A percentile compares a stretch with the other conserved stretches of the same genome.
Conservation (phyloP, 192 early-diverging fungal species). For the Spizellomyces sp. region DNA sequence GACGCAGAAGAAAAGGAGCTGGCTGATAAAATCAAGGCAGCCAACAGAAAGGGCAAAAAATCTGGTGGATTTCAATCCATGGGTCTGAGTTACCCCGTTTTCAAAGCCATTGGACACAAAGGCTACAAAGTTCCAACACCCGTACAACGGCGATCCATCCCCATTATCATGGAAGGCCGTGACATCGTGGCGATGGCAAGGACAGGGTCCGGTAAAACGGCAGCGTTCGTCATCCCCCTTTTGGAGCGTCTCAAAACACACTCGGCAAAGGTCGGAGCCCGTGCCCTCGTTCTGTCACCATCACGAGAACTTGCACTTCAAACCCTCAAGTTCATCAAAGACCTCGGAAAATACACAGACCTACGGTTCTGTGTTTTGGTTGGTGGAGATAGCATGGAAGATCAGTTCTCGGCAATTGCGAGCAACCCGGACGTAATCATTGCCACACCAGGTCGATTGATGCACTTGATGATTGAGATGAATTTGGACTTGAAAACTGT, state of each 20-base stretch:
- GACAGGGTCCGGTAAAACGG: slow-evolving; percentile 98
- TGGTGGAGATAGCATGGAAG: slow-evolving; percentile 96
- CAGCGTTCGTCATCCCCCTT: slow-evolving; percentile 92
- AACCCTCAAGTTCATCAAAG: slow-evolving; percentile 91
- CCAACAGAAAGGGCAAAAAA: slow-evolving; percentile 92
- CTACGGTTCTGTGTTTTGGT: slow-evolving; percentile 85
- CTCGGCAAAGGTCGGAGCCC: slow-evolving; percentile 74
- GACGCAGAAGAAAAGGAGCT: slow-evolving; percentile 26
- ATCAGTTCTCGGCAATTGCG: slow-evolving; percentile 92
- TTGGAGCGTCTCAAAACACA: slow-evolving; percentile 85
- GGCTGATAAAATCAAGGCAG: slow-evolving; percentile 50
- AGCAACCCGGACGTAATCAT: slow-evolving; percentile 84
- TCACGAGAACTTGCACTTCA: slow-evolving; percentile 96
- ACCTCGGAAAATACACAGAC: slow-evolving; percentile 92
- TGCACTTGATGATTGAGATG: slow-evolving; percentile 80
- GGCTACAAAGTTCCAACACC: slow-evolving; percentile 99
- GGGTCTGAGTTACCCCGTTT: slow-evolving; percentile 84
- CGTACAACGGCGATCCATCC: slow-evolving; percentile 95
- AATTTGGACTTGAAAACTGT: slow-evolving; percentile 83
- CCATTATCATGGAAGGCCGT: slow-evolving; percentile 83
- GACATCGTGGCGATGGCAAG: slow-evolving; percentile 99
- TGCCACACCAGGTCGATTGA: slow-evolving; percentile 53
- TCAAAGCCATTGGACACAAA: slow-evolving; percentile 85
- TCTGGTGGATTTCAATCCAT: slow-evolving; percentile 98
- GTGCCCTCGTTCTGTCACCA: slow-evolving; percentile 80